Evolutionary conservation across 306 rosid genomes (phyloP).

Genomic region (Citrullus colocynthis): DNA sequence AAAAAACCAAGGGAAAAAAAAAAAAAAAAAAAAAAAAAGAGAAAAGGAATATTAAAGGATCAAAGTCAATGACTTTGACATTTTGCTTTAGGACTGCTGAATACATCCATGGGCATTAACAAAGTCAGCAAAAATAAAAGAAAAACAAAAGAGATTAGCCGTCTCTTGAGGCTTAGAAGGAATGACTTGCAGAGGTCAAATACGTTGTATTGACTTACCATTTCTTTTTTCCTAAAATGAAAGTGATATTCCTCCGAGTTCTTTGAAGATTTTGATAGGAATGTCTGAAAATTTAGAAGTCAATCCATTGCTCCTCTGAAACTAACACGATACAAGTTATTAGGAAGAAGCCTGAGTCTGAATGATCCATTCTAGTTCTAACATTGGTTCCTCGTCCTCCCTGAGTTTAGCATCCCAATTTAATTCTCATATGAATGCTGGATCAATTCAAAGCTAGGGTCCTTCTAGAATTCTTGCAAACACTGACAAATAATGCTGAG

Average conservation of each 20-base stretch:
- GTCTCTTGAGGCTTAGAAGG: not conserved
- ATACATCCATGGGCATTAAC: not conserved
- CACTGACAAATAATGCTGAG: too few relatives aligned
- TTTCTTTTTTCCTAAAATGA: not conserved
- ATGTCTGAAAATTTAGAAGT: not conserved
- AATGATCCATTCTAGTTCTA: not conserved
- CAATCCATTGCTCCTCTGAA: not conserved
- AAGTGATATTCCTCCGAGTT: not conserved
- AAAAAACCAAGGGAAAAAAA: too few relatives aligned
- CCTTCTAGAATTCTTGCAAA: too few relatives aligned
- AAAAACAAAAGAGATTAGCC: not conserved
- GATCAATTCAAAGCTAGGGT: too few relatives aligned
- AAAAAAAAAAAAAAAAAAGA: too few relatives aligned
- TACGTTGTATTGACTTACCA: not conserved
- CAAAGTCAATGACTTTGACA: slow-evolving; percentile 4
- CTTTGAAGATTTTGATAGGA: not conserved
- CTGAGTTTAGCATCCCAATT: not conserved
- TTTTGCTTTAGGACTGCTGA: not conserved
- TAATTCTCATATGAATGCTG: not conserved
- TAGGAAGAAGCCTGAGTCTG: not conserved
- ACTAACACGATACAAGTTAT: not conserved
- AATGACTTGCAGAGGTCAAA: not conserved
- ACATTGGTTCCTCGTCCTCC: not conserved
- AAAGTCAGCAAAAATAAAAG: not conserved
- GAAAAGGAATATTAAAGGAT: not conserved